A percentile compares a stretch with the other conserved stretches of the same genome.
Conservation (phyloP, 805 yeast species). For the Kluyveromyces starmeri region DNA sequence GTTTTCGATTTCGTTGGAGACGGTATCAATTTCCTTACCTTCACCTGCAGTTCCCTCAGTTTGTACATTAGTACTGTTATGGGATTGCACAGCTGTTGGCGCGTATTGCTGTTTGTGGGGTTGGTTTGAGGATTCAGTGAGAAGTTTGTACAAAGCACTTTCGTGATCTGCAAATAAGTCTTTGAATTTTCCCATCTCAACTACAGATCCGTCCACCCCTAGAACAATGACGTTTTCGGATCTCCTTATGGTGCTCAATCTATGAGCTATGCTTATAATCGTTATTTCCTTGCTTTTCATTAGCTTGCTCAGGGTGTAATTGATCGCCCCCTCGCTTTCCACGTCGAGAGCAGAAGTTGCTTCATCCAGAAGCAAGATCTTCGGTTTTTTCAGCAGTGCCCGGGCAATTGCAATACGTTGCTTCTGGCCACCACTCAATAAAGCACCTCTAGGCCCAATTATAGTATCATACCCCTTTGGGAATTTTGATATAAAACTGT, state of each 20-base stretch:
- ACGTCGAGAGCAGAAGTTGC: constrained; percentile 84
- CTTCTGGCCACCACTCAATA: constrained; percentile 87
- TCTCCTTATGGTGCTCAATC: constrained; percentile 81
- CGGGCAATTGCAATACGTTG: constrained; percentile 86
- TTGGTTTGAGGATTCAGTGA: constrained; percentile 30
- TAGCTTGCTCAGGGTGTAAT: constrained; percentile 61
- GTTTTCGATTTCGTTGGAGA: not conserved
- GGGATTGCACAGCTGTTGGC: constrained; percentile 5
- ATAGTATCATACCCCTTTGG: constrained; percentile 59
- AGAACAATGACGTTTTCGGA: constrained; percentile 80
- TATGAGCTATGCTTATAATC: constrained; percentile 85
- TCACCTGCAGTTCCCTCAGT: constrained; percentile 2
- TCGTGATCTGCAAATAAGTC: constrained; percentile 42
- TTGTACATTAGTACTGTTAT: constrained; percentile 7
- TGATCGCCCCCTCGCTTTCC: constrained; percentile 65
- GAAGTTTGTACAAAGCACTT: constrained; percentile 32
- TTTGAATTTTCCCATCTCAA: constrained; percentile 60
- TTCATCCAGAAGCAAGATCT: constrained; percentile 73
- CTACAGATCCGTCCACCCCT: constrained; percentile 72
- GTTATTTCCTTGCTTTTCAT: constrained; percentile 56
- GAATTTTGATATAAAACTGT: constrained; percentile 48
- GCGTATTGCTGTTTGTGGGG: constrained; percentile 7
- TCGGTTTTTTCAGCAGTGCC: constrained; percentile 67
- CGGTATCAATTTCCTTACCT: not conserved
- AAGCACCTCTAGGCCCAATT: constrained; percentile 57